phyloP scores from a whole-genome alignment of 805 yeast species.

The Candida berthetii region DNA sequence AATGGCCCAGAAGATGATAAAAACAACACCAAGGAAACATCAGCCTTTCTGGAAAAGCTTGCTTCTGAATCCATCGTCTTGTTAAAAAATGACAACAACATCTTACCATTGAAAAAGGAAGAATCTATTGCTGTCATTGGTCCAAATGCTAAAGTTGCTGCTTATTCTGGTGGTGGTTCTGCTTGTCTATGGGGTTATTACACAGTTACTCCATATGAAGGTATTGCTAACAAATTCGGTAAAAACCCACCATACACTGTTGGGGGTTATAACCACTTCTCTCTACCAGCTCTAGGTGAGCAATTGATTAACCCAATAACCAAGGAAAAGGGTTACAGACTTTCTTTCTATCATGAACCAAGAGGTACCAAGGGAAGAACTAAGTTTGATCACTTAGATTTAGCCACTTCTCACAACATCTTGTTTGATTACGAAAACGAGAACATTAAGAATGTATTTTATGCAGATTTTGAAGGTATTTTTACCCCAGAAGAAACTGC shows the following conservation, averaged over 20 bases:
- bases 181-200: slow-evolving; percentile 46
- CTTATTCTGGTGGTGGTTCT: slow-evolving; percentile 58
- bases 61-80: slow-evolving; percentile 49
- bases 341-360: slow-evolving; percentile 21
- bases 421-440: slow-evolving; percentile 24
- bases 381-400: slow-evolving; percentile 21
- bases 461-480: slow-evolving; percentile 38
- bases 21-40: slow-evolving; percentile 42
- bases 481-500: slow-evolving; percentile 43
- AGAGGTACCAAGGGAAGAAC: slow-evolving; percentile 14
- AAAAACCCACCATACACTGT: slow-evolving; percentile 21
- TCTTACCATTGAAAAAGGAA: slow-evolving; percentile 40
- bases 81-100: slow-evolving; percentile 42
- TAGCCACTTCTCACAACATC: slow-evolving; percentile 15
- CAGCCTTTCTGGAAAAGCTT: slow-evolving; percentile 33
- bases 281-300: slow-evolving; percentile 27
- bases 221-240: slow-evolving; percentile 26
- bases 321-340: slow-evolving; percentile 18
- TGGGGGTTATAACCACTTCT: slow-evolving; percentile 30
- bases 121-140: slow-evolving; percentile 50
- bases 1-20: slow-evolving; percentile 17
- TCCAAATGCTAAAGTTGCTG: slow-evolving; percentile 46
- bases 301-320: slow-evolving; percentile 15
- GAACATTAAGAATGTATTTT: slow-evolving; percentile 25
- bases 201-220: slow-evolving; percentile 42